These are phyloP conservation scores for Saccharomycopsis selenospora DNA, from an alignment of 805 yeast species.

Conservation along the genomic window DNA sequence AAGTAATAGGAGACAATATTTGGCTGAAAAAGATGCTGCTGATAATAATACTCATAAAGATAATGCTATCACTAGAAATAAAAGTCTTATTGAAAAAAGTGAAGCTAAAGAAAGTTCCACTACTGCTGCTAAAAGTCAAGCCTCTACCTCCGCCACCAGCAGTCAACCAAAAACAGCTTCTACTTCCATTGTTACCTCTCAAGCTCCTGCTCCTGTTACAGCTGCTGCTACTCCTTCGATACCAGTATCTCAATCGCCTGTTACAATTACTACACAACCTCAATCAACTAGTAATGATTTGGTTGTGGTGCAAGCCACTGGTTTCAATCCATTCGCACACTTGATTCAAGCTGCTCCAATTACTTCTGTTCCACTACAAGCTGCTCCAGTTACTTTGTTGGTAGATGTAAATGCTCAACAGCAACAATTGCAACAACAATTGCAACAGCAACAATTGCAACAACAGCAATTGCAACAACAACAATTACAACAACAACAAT, in stretches of 20 bases:
- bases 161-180: slow-evolving; percentile 28
- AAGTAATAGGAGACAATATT: slow-evolving; percentile 65
- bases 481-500: slow-evolving; percentile 20
- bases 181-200: no score
- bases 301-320: slow-evolving; percentile 21
- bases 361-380: slow-evolving; percentile 9
- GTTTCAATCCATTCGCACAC: slow-evolving; percentile 29
- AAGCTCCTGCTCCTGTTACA: not conserved
- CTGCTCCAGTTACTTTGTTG: slow-evolving; percentile 5
- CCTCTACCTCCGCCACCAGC: slow-evolving; percentile 31
- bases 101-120: slow-evolving; percentile 20
- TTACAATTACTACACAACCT: slow-evolving; percentile 30
- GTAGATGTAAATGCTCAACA: slow-evolving; percentile 20
- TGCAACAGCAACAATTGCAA: slow-evolving; percentile 17
- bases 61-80: slow-evolving; percentile 3
- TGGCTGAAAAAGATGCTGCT: slow-evolving; percentile 54
- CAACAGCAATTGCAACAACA: slow-evolving; percentile 20
- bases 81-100: slow-evolving; percentile 7
- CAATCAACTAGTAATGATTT: slow-evolving; percentile 25
- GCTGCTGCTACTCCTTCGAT: slow-evolving; percentile 8
- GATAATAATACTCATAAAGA: slow-evolving; percentile 11
- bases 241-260: slow-evolving; percentile 26
- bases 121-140: slow-evolving; percentile 21
- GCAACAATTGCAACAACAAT: slow-evolving; percentile 20
- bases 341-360: slow-evolving; percentile 23